Percentiles rank a stretch among this genome's conserved stretches.
phyloP scores from a whole-genome alignment of 768 basidiomycete genomes.

The Boletus fagicola region DNA sequence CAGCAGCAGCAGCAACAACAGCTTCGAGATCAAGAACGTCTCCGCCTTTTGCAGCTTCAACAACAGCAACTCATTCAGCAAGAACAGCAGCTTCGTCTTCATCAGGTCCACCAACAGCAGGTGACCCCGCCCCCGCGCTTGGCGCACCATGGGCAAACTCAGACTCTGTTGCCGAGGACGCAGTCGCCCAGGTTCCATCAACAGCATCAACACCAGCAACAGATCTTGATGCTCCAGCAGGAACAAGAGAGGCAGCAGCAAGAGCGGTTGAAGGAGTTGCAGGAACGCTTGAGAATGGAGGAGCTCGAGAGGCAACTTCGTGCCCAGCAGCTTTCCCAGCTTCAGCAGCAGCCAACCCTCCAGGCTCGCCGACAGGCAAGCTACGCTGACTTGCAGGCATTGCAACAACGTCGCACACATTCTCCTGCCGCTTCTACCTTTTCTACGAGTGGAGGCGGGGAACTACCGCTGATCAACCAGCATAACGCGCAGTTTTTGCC shows the following conservation, averaged over 20 bases:
- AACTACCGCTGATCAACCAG: conserved; percentile 42
- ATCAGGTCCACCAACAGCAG: conserved; percentile 38
- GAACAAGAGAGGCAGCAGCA: conserved; percentile 63
- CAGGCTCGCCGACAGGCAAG: conserved; percentile 41
- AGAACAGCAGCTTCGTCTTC: conserved; percentile 38
- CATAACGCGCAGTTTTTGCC: conserved; percentile 55
- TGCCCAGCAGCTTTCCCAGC: conserved; percentile 50
- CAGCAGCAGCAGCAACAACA: conserved; percentile 40
- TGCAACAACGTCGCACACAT: conserved; percentile 52
- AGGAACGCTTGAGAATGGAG: conserved; percentile 63
- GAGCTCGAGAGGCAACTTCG: conserved; percentile 65
- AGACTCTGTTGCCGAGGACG: conserved; percentile 46
- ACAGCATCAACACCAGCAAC: conserved; percentile 71
- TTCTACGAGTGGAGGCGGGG: conserved; percentile 21
- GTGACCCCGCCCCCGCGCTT: conserved; percentile 69
- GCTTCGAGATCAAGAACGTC: conserved; percentile 42
- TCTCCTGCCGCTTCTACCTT: conserved; percentile 42
- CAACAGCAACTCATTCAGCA: conserved; percentile 38
- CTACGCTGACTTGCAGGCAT: conserved; percentile 48
- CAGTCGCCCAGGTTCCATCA: conserved; percentile 81
- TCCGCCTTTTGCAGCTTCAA: conserved; percentile 43
- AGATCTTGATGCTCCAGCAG: conserved; percentile 64
- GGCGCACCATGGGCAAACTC: conserved; percentile 38
- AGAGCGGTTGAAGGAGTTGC: conserved; percentile 54
- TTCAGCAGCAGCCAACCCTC: conserved; percentile 40